Evolutionary conservation across 176 grass and related monocot genomes (phyloP).

Genomic region (Poa pratensis): DNA sequence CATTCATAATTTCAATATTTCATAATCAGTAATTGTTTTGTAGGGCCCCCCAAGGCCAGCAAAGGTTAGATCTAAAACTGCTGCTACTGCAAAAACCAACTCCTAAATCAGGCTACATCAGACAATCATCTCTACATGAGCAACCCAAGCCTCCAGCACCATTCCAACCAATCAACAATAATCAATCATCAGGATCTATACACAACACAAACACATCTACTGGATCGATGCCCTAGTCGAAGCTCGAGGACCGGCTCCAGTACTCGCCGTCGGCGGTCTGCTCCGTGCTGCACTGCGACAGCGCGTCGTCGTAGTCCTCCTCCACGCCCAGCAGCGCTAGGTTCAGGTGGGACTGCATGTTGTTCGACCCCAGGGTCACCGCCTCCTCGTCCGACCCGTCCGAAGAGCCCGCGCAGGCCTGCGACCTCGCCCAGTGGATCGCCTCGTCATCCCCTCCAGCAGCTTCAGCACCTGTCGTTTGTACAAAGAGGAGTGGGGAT

Average conservation of each 20-base stretch:
- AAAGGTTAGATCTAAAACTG: conserved; percentile 43
- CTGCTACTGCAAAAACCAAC: background rate
- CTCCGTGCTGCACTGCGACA: conserved; percentile 80
- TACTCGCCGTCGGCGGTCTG: conserved; percentile 78
- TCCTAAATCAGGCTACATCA: conserved; percentile 37
- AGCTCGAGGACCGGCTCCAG: conserved; percentile 86
- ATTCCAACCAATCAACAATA: conserved; percentile 45
- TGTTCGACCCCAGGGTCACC: conserved; percentile 41
- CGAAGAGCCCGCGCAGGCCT: conserved; percentile 36
- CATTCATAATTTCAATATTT: background rate
- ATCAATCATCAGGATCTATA: conserved; percentile 38
- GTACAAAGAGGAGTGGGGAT: no score
- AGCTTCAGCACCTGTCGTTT: conserved; percentile 50
- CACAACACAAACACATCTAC: conserved; percentile 11
- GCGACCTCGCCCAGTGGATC: conserved; percentile 56
- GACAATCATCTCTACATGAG: conserved; percentile 16
- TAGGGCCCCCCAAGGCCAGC: conserved; percentile 4
- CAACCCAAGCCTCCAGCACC: conserved; percentile 26
- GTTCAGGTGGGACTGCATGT: conserved; percentile 82
- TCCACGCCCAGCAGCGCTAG: conserved; percentile 86
- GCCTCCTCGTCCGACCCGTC: conserved; percentile 66
- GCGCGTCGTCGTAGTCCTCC: conserved; percentile 58
- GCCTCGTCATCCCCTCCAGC: conserved; percentile 71
- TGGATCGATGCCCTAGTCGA: conserved; percentile 50
- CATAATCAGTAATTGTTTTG: background rate